A percentile compares a stretch with the other conserved stretches of the same genome.
Evolutionary conservation across 140 eudicot species (phyloP).

Genomic region (Ambrosia hybrid): DNA sequence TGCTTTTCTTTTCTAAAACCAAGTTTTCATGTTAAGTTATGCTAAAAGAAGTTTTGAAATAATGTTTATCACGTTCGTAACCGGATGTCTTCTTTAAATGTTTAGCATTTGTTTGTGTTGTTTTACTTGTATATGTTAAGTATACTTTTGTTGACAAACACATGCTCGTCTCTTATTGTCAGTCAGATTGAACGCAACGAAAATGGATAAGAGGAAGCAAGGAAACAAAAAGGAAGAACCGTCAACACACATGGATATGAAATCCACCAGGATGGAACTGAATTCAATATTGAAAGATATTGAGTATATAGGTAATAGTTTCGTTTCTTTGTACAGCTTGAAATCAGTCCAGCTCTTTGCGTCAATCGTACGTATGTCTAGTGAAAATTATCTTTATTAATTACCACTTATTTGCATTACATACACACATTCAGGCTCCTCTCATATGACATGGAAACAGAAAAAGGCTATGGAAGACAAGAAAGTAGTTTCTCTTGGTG

Average conservation of each 20-base stretch:
- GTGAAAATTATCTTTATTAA: background rate
- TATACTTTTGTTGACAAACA: conserved; percentile 7
- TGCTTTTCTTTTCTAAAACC: background rate
- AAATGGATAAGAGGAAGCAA: conserved; percentile 47
- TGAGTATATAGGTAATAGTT: conserved; percentile 57
- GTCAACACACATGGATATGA: conserved; percentile 37
- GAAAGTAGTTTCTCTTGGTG: conserved; percentile 88
- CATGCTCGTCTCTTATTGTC: background rate
- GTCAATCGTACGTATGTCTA: background rate
- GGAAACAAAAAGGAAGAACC: conserved; percentile 41
- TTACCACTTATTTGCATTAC: background rate
- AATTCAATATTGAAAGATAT: conserved; percentile 65
- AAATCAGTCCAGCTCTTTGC: background rate
- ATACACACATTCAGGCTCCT: conserved; percentile 43
- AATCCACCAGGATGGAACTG: conserved; percentile 48
- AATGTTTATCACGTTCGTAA: background rate
- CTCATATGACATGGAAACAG: conserved; percentile 92
- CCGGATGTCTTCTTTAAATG: background rate
- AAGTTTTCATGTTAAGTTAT: background rate
- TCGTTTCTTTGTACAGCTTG: background rate
- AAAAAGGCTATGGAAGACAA: conserved; percentile 75
- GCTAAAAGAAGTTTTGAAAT: background rate
- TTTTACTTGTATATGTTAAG: background rate
- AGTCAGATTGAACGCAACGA: conserved; percentile 18
- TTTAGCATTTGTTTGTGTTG: background rate